Base-by-base conservation (phyloP, 192 early-diverging fungal species). In the Coemansia furcata region DNA sequence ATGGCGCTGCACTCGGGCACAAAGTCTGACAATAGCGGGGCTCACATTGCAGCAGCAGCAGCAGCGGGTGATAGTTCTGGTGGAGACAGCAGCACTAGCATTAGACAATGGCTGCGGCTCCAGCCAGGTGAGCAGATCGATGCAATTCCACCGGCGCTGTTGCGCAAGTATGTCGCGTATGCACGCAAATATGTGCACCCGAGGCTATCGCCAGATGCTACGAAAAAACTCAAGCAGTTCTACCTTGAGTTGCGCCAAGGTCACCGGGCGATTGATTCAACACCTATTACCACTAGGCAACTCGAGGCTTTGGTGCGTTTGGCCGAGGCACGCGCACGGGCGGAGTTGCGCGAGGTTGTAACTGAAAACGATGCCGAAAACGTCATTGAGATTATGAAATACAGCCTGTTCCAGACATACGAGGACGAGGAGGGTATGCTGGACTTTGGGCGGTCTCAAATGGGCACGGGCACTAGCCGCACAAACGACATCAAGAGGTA, bases 161-260 rank as follows among this genome's bases (percentile, higher is more conserved):
- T 95, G 38, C 87, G 92, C 62, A 92, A 93, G 67, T 95, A 94
- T 69, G 91, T 95, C 44, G 90, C 93, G 7, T 95, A 93, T 68
- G 93, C 94, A 15, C 84, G 89, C 59, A 91, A 90, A 44, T 86
- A 93, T 57, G 87, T 93, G 35, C 87, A 89, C 26, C 93, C 93
- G 3, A 71, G 70, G n/a, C 67, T 92, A 35, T 86, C 89, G 4
- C 63, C 55, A 6, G 90, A 82, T 32, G 91, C 91, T 2, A 86
- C 82, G 6, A 42, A 57, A 6, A 81, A 75, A 7, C 75, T 93
- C 29, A 89, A 92, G 66, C 72, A 86, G n/a, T 93, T 91, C 61
- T 94, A 93, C 59, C 39, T 92, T 21, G 86, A 86, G 57, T 82
- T 94, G 42, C 80, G 91, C 35, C 68, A 74, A 50, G 85, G 76